phyloP scores from a whole-genome alignment of 2,329 filamentous ascomycete species.

The Colletotrichum godetiae region DNA sequence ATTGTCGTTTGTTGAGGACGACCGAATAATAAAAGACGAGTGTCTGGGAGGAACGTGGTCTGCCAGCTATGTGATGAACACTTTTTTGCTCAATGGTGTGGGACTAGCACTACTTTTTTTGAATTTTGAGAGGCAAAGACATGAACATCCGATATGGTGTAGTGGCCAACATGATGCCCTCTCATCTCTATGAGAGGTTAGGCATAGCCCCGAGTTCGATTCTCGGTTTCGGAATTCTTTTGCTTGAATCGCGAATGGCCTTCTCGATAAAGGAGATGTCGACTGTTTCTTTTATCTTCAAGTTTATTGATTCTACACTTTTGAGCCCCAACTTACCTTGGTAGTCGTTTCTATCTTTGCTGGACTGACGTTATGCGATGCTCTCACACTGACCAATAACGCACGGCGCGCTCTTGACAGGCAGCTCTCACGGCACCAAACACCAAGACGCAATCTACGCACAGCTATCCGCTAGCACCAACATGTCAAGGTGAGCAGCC shows the following conservation, averaged over 20 bases:
- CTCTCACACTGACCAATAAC: no score
- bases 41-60: background rate
- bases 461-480: background rate
- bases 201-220: slow-evolving; percentile 35
- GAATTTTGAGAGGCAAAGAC: rapidly evolving
- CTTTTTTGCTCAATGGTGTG: no score
- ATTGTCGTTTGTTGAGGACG: background rate
- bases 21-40: background rate
- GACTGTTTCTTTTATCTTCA: background rate
- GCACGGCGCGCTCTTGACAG: background rate
- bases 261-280: no score
- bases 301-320: background rate
- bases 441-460: background rate
- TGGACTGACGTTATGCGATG: no score
- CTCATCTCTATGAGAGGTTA: slow-evolving; percentile 9
- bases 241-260: no score
- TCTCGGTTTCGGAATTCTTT: slow-evolving; percentile 30
- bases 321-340: no score
- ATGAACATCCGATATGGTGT: slow-evolving; percentile 27
- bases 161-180: slow-evolving; percentile 35
- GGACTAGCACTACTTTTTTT: background rate
- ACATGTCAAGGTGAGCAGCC: background rate
- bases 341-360: no score
- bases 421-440: background rate
- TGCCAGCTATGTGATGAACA: background rate